phyloP scores from a whole-genome alignment of 1,139 yeast species.

The Yamadazyma pseudoaaseri region DNA sequence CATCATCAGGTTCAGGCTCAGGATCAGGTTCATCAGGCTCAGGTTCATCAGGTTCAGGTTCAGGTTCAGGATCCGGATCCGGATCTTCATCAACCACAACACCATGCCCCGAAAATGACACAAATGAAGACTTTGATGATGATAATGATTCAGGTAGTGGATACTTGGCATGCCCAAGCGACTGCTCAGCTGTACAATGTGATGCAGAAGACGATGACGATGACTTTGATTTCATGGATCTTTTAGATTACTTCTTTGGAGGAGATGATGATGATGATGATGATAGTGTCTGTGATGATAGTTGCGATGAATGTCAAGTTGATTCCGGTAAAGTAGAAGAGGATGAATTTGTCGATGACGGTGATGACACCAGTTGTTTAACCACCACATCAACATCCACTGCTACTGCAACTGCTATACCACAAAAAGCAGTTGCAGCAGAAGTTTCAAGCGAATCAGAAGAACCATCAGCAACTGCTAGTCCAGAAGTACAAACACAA shows the following conservation, averaged over 20 bases:
- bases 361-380: constrained; percentile 13
- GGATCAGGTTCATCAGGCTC: constrained; percentile 11
- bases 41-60: constrained; percentile 1
- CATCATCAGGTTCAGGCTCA: constrained; percentile 10
- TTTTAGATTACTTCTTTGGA: constrained; percentile 16
- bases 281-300: constrained; percentile 16
- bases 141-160: constrained; percentile 6
- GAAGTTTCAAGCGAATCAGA: neutral
- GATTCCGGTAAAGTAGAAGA: constrained; percentile 9
- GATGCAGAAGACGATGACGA: constrained; percentile 20
- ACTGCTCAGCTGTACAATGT: constrained; percentile 14
- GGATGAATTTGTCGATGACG: constrained; percentile 14
- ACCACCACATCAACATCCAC: constrained; percentile 8
- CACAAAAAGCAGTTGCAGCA: constrained; percentile 1
- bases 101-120: constrained; percentile 8
- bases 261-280: constrained; percentile 17
- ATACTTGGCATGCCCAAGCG: constrained; percentile 9
- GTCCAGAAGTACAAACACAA: constrained; percentile 9
- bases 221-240: constrained; percentile 15
- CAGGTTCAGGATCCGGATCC: constrained; percentile 5
- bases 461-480: constrained; percentile 8
- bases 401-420: constrained; percentile 3
- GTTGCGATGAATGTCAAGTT: constrained; percentile 17
- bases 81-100: neutral
- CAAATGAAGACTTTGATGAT: constrained; percentile 10